phyloP scores from a whole-genome alignment of 768 basidiomycete genomes.

The Calocybe cyanea region DNA sequence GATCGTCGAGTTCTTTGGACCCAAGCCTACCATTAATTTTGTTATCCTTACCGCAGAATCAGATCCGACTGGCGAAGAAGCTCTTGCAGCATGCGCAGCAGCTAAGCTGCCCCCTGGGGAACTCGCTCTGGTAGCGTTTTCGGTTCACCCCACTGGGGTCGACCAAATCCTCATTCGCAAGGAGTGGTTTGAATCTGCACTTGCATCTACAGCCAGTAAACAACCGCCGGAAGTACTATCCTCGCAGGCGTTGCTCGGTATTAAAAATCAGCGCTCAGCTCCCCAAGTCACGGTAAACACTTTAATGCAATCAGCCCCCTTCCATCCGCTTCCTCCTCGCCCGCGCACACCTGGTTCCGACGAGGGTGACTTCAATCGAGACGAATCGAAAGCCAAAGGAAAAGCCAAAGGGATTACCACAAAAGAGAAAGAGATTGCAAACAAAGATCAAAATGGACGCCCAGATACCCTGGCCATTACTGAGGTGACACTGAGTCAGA shows the following conservation, averaged over 20 bases:
- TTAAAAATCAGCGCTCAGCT: conserved; percentile 23
- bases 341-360: conserved; percentile 71
- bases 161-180: conserved; percentile 84
- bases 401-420: conserved; percentile 58
- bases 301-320: conserved; percentile 14
- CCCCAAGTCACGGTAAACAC: conserved; percentile 17
- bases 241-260: conserved; percentile 18
- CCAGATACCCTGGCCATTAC: conserved; percentile 36
- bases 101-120: conserved; percentile 76
- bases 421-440: conserved; percentile 38
- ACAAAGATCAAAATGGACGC: conserved; percentile 31
- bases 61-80: conserved; percentile 79
- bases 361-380: conserved; percentile 60
- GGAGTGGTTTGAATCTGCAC: conserved; percentile 79
- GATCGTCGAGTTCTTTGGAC: conserved; percentile 77
- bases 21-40: conserved; percentile 85
- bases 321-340: conserved; percentile 35
- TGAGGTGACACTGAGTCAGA: conserved; percentile 54
- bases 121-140: conserved; percentile 80
- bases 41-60: conserved; percentile 84
- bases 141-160: conserved; percentile 86
- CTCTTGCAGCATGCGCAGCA: conserved; percentile 78
- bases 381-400: conserved; percentile 63
- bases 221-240: conserved; percentile 47
- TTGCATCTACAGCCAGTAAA: conserved; percentile 52